phyloP scores from a whole-genome alignment of 331 rosid species.

The Quercus phellos region DNA sequence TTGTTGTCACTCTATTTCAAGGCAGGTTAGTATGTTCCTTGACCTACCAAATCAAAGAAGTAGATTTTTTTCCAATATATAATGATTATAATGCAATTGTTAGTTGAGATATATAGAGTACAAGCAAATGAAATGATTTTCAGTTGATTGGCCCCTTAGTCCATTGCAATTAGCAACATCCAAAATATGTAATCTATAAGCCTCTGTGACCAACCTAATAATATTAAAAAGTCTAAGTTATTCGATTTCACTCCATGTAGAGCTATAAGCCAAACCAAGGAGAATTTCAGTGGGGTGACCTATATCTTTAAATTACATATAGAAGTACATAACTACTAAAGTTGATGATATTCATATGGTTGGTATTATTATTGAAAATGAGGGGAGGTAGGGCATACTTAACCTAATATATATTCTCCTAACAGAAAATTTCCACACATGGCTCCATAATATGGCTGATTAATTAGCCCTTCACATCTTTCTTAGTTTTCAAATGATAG shows the following conservation, averaged over 20 bases:
- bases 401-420: slow-evolving; percentile 31
- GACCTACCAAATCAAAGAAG: neutral
- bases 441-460: neutral
- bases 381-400: slow-evolving; percentile 12
- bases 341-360: neutral
- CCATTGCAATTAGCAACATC: neutral
- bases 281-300: neutral
- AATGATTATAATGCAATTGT: neutral
- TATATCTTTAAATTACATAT: neutral
- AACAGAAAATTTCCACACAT: slow-evolving; percentile 14
- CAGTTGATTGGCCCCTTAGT: no score
- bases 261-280: neutral
- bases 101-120: neutral
- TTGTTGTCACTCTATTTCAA: neutral
- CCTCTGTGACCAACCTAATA: slow-evolving; percentile 6
- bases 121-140: neutral
- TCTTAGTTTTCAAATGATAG: neutral
- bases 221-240: slow-evolving; percentile 8
- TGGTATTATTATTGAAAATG: slow-evolving; percentile 18
- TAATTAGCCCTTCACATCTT: neutral
- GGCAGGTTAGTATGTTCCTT: neutral
- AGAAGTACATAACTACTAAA: neutral
- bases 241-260: neutral
- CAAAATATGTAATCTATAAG: neutral
- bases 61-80: neutral